Percentiles rank a stretch among this genome's conserved stretches.
Conservation (phyloP, 2,329 filamentous ascomycete species). For the Neonectria hederae region DNA sequence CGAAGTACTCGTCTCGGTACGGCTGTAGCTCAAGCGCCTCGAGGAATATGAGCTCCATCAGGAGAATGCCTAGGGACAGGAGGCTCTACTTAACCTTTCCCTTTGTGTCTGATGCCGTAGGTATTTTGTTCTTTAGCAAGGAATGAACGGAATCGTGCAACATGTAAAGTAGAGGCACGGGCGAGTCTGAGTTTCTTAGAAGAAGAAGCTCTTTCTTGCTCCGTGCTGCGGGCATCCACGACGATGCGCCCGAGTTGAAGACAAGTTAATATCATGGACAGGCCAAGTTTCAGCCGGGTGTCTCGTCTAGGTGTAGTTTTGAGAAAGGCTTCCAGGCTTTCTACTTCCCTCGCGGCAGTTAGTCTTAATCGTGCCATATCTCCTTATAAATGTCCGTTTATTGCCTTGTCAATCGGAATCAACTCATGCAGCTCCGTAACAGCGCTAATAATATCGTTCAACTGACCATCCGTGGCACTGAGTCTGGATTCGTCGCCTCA, state of each 20-base stretch:
- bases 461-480: conserved; percentile 11
- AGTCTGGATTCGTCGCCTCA: background rate
- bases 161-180: background rate
- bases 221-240: background rate
- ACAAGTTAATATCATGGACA: background rate
- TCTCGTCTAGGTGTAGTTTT: background rate
- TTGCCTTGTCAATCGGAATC: background rate
- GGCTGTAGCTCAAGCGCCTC: background rate
- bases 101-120: no score
- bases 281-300: background rate
- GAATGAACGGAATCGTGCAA: background rate
- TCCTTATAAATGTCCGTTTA: no score
- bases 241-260: background rate
- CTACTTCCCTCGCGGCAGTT: no score
- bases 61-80: background rate
- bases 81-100: background rate
- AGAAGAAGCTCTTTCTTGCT: background rate
- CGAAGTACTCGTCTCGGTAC: background rate
- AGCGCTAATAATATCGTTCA: conserved; percentile 5
- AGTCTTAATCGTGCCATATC: no score
- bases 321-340: background rate
- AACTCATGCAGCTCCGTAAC: background rate
- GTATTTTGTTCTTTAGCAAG: no score
- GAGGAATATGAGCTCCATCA: background rate
- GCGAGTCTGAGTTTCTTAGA: background rate